Percentiles rank a stretch among this genome's conserved stretches.
phyloP scores from a whole-genome alignment of 176 grass and related monocot genomes.

The Eremochloa ophiuroides region DNA sequence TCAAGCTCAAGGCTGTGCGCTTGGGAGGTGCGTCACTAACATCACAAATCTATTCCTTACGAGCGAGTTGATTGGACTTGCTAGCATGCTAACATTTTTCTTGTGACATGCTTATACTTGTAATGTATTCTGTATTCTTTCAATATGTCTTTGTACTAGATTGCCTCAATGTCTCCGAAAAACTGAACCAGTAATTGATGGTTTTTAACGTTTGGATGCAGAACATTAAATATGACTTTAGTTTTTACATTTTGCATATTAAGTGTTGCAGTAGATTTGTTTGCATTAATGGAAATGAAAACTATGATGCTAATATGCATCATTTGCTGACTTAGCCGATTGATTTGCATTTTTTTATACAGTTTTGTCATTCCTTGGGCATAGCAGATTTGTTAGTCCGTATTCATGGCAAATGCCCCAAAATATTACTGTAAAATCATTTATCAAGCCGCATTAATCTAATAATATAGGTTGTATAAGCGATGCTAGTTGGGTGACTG shows the following conservation, averaged over 20 bases:
- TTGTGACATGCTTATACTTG: neutral
- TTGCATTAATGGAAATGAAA: neutral
- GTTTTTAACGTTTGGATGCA: neutral
- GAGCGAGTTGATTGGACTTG: neutral
- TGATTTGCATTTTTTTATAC: neutral
- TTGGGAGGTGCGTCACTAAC: constrained; percentile 39
- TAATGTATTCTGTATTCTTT: neutral
- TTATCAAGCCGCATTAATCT: neutral
- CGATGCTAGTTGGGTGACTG: neutral
- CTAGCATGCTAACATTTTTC: neutral
- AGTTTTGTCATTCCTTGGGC: neutral
- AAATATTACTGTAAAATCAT: neutral
- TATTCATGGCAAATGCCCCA: neutral
- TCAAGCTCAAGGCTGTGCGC: constrained; percentile 77
- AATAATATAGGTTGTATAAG: neutral
- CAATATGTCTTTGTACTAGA: neutral
- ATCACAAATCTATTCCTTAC: neutral
- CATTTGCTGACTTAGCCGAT: neutral
- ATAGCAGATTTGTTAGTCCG: neutral
- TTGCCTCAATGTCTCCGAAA: neutral
- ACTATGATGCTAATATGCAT: neutral
- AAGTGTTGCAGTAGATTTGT: neutral
- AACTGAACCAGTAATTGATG: neutral
- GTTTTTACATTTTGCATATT: neutral
- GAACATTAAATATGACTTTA: neutral